Percentiles rank a stretch among this genome's conserved stretches.
Evolutionary conservation across 2,329 filamentous ascomycete species (phyloP).

Genomic region (Pseudogymnoascus sp.): DNA sequence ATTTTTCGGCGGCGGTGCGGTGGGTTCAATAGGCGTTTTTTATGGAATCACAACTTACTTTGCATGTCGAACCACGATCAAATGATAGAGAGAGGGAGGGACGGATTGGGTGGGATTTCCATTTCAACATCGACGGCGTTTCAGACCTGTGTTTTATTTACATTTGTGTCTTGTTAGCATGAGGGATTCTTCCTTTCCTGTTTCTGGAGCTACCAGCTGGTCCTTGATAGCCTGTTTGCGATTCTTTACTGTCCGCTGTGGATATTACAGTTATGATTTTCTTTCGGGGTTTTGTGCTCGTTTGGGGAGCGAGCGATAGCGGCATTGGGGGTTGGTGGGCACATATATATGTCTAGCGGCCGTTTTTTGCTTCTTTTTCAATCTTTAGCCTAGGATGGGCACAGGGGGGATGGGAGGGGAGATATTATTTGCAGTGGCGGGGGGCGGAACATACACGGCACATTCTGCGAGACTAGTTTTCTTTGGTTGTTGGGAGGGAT

Average conservation of each 20-base stretch:
- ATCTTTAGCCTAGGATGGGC: not conserved
- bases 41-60: not conserved
- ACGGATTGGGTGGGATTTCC: not conserved
- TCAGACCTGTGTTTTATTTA: not conserved
- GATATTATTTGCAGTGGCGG: not conserved
- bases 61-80: constrained; percentile 1
- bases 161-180: constrained; percentile 3
- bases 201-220: not conserved
- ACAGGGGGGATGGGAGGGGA: not conserved
- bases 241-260: not conserved
- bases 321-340: not conserved
- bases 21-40: not conserved
- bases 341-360: constrained; percentile 1
- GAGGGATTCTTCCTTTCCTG: not conserved
- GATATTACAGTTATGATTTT: constrained; percentile 1
- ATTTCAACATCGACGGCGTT: not conserved
- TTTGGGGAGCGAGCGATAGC: not conserved
- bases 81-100: not conserved
- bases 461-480: not conserved
- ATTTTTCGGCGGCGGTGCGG: not conserved
- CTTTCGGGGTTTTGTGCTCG: not conserved
- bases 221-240: not conserved
- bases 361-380: not conserved
- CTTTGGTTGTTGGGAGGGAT: not conserved
- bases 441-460: not conserved